Conservation (phyloP, 2,329 filamentous ascomycete genomes). For the Aplosporella prunicola region DNA sequence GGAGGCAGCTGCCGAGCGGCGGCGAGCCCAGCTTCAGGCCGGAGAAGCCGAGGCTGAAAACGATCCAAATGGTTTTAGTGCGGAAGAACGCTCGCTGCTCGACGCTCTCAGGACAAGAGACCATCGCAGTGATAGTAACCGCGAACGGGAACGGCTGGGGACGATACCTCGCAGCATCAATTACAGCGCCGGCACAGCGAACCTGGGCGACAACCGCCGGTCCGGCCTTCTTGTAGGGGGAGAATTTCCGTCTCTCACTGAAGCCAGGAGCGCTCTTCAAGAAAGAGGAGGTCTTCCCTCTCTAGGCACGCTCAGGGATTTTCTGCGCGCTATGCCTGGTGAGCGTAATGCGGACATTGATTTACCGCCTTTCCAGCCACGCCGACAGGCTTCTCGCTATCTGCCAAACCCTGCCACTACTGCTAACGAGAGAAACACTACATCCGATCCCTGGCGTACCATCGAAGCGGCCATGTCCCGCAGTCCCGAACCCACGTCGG, state of each 20-base stretch:
- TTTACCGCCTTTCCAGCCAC: slow-evolving; percentile 17
- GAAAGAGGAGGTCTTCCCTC: slow-evolving; percentile 7
- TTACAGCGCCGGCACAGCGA: slow-evolving; percentile 18
- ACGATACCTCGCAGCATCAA: slow-evolving; percentile 32
- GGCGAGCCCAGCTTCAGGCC: slow-evolving; percentile 21
- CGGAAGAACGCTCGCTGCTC: slow-evolving; percentile 37
- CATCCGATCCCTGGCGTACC: slow-evolving; percentile 37
- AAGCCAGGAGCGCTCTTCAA: slow-evolving; percentile 2
- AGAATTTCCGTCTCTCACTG: not conserved
- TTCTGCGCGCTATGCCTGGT: slow-evolving; percentile 14
- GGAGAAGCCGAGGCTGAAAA: slow-evolving; percentile 32
- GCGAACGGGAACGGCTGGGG: slow-evolving; percentile 26
- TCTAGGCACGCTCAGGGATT: slow-evolving; percentile 13
- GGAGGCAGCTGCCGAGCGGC: slow-evolving; percentile 13
- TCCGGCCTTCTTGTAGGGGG: not conserved
- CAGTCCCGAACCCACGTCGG: slow-evolving; percentile 18
- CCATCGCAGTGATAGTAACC: slow-evolving; percentile 28
- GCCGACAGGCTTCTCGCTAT: slow-evolving; percentile 32
- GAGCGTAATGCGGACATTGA: slow-evolving; percentile 13
- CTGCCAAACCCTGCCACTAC: too few relatives aligned
- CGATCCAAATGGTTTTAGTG: slow-evolving; percentile 37
- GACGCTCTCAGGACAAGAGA: slow-evolving; percentile 36
- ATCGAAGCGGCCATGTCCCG: slow-evolving; percentile 39
- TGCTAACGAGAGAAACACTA: too few relatives aligned
- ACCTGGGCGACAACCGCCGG: not conserved